Evolutionary conservation across 306 rosid genomes (phyloP).

Genomic region (Morella rubra): DNA sequence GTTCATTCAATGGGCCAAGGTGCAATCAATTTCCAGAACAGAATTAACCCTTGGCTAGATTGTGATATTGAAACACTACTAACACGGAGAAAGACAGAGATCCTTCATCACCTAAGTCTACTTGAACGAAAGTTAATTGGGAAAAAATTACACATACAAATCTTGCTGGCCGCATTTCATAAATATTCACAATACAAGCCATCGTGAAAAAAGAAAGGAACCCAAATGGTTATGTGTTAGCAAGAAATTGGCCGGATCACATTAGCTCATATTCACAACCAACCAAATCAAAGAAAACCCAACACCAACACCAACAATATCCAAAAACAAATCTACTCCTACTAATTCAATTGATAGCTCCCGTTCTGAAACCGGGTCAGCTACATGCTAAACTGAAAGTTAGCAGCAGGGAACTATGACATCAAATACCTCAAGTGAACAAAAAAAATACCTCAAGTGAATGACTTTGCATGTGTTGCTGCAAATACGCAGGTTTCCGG

Average conservation of each 20-base stretch:
- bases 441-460: conserved; percentile 62
- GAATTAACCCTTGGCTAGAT: neutral
- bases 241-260: neutral
- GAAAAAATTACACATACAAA: neutral
- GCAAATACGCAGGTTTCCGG: conserved; percentile 68
- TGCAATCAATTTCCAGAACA: neutral
- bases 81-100: too few species aligned
- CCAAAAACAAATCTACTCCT: neutral
- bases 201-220: too few species aligned
- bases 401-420: neutral
- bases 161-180: too few species aligned
- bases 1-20: too few species aligned
- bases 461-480: conserved; percentile 85
- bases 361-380: too few species aligned
- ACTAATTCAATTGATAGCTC: too few species aligned
- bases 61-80: neutral
- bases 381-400: too few species aligned
- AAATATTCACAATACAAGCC: too few species aligned
- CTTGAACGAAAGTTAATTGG: too few species aligned
- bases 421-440: conserved; percentile 52
- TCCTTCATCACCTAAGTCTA: neutral
- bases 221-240: neutral
- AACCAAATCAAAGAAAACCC: neutral
- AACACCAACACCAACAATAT: neutral
- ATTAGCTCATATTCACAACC: neutral